Evolutionary conservation across 176 grass and related monocot species (phyloP).

Genomic region (Neostapfia colusana): DNA sequence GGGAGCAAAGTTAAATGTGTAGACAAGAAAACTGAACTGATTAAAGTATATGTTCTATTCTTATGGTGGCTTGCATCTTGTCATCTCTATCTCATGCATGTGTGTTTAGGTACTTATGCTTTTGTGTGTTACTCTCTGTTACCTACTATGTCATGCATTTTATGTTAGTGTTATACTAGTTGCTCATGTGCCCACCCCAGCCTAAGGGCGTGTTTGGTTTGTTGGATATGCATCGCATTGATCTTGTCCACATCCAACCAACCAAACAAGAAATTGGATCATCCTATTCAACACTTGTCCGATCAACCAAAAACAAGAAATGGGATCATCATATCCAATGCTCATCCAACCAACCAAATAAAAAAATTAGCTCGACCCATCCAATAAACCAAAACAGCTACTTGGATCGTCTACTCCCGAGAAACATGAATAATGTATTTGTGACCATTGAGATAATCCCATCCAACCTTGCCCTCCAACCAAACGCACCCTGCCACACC

Average conservation of each 20-base stretch:
- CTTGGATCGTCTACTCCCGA: neutral
- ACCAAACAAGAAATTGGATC: neutral
- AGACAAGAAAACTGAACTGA: slow-evolving; percentile 77
- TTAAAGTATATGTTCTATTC: slow-evolving; percentile 51
- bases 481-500: too few relatives aligned
- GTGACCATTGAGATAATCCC: neutral
- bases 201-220: neutral
- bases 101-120: neutral
- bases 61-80: neutral
- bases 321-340: too few relatives aligned
- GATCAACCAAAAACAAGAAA: neutral
- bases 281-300: neutral
- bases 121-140: neutral
- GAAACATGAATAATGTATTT: neutral
- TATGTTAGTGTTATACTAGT: neutral
- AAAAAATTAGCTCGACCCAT: neutral
- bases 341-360: too few relatives aligned
- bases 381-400: neutral
- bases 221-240: too few relatives aligned
- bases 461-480: neutral
- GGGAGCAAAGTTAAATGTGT: slow-evolving; percentile 85
- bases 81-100: slow-evolving; percentile 4
- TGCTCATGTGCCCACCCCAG: neutral
- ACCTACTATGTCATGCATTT: neutral
- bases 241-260: too few relatives aligned